A percentile compares a stretch with the other conserved stretches of the same genome.
phyloP scores from a whole-genome alignment of 208 protist species.

The Herpetomonas samuelpessoai region DNA sequence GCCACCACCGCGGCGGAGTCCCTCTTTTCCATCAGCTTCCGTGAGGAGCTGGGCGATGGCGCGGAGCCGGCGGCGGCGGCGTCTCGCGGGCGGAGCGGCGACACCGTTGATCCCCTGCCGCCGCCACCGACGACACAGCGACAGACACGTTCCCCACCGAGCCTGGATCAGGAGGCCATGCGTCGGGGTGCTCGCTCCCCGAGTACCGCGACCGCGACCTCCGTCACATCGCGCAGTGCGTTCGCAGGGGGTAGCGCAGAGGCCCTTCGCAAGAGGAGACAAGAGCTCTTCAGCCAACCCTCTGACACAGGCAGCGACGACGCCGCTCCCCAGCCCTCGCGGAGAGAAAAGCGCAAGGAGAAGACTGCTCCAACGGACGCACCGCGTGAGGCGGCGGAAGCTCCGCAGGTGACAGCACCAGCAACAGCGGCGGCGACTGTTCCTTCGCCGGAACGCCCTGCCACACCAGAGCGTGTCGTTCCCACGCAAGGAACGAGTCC shows the following conservation, averaged over 20 bases:
- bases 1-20: not conserved
- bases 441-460: not conserved
- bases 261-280: too few relatives aligned
- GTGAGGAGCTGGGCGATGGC: not conserved
- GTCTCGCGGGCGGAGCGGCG: conserved; percentile 14
- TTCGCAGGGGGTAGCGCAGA: not conserved
- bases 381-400: not conserved
- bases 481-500: not conserved
- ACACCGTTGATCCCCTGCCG: conserved; percentile 16
- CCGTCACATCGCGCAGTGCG: too few relatives aligned
- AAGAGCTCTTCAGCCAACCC: too few relatives aligned
- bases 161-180: conserved; percentile 39
- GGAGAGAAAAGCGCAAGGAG: too few relatives aligned
- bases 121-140: conserved; percentile 22
- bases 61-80: not conserved
- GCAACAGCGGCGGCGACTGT: too few relatives aligned
- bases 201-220: not conserved
- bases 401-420: not conserved
- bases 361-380: not conserved
- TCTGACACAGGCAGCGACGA: too few relatives aligned
- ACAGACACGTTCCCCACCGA: conserved; percentile 35
- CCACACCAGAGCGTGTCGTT: not conserved
- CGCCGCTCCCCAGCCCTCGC: too few relatives aligned
- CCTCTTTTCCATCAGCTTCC: not conserved
- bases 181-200: conserved; percentile 42